Base-by-base conservation (phyloP, 208 protist genomes). In the Naegleria fowleri region DNA sequence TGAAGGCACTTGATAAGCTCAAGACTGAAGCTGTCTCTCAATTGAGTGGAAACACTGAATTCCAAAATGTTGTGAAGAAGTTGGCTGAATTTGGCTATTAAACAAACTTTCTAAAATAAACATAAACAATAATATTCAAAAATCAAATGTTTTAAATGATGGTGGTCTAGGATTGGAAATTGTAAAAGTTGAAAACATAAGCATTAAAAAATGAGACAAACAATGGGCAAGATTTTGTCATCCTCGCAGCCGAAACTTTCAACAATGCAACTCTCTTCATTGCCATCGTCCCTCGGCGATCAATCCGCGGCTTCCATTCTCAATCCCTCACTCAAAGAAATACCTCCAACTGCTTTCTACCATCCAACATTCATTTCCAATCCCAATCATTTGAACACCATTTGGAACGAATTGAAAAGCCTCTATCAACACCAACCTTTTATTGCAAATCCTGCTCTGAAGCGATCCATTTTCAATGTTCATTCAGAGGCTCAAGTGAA, bases 21-120 rank as follows among this genome's bases (percentile, higher is more conserved):
- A 51, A 11, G 43, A 40, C 9, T 33, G 39, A 89, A 89, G 86
- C 86, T 75, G 7, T 39, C 19, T 4, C 38, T 19, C 22, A 89
- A 29, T 22, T 38, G 5, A 29, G 13, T 13, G 6, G 19, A 16
- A 67, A 67, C 33, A 67, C 25, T 25, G 48, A 89, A 38, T 58
- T 75, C 29, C 41, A 89, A 67, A 67, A 5, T 16, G 13, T 89
- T 41, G 43, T 41, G 19, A 22, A 9, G 29, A 16, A 89, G 51
- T 89, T 89, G n/a, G 48, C 41, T 29, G 48, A 33, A 41, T 67
- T 67, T 22, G 86, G 86, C 22, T 89, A 89, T 67, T 89, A 89
- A 89, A 89, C 41, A 84, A 84, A 85, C 22, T 85, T 36, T 36
- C 19, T 13, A 79, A 25, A 29, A 25, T 13, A 79, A 36, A 79